phyloP scores from a whole-genome alignment of 768 basidiomycete species.

The Trametes coccinea region DNA sequence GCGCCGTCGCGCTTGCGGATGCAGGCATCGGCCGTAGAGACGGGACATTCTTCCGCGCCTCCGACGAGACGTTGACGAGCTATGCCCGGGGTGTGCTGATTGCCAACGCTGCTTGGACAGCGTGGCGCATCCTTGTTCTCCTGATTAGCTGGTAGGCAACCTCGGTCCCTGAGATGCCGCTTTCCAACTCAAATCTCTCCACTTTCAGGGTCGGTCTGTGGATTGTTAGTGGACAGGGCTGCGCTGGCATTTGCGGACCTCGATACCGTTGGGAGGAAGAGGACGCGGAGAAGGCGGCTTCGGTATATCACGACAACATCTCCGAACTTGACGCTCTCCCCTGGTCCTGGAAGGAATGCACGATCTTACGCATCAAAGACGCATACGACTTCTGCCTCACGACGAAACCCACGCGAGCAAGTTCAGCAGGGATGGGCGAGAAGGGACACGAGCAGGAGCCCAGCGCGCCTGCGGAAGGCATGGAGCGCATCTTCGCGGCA shows the following conservation, averaged over 20 bases:
- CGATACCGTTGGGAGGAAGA: slow-evolving; percentile 85
- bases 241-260: slow-evolving; percentile 83
- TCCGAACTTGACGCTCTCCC: slow-evolving; percentile 52
- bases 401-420: slow-evolving; percentile 38
- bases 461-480: slow-evolving; percentile 45
- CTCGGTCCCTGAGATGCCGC: neutral
- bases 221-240: slow-evolving; percentile 73
- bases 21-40: slow-evolving; percentile 58
- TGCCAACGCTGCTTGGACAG: slow-evolving; percentile 81
- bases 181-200: neutral
- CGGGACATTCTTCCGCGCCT: slow-evolving; percentile 66
- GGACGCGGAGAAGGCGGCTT: slow-evolving; percentile 59
- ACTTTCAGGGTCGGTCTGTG: slow-evolving; percentile 69
- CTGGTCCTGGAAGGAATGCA: slow-evolving; percentile 80
- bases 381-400: slow-evolving; percentile 81
- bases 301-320: slow-evolving; percentile 51
- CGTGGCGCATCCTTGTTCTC: slow-evolving; percentile 71
- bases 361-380: slow-evolving; percentile 69
- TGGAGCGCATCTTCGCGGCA: slow-evolving; percentile 62
- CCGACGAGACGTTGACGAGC: slow-evolving; percentile 64
- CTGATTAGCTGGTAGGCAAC: slow-evolving; percentile 59
- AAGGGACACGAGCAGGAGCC: slow-evolving; percentile 23
- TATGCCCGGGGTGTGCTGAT: slow-evolving; percentile 82
- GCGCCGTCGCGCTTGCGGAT: slow-evolving; percentile 47
- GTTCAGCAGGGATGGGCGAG: slow-evolving; percentile 37